Evolutionary conservation across 1,139 yeast species (phyloP).

Genomic region (Magnusiomyces tetraspermus): DNA sequence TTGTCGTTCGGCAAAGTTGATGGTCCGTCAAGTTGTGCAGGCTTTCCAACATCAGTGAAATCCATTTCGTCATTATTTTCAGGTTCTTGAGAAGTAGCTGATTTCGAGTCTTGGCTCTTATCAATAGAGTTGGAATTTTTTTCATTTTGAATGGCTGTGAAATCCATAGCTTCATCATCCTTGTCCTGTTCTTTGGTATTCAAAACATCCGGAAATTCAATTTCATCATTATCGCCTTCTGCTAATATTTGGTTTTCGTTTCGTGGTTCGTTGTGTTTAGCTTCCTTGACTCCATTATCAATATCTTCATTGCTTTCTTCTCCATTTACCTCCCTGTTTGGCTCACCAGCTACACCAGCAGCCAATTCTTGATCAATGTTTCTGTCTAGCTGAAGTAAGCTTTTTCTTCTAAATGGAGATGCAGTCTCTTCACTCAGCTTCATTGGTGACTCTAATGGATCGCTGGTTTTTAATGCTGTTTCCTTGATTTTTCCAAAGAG

Average conservation of each 20-base stretch:
- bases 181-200: background rate
- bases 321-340: background rate
- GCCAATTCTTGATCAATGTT: background rate
- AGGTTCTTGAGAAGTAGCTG: background rate
- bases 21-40: background rate
- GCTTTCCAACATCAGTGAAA: conserved; percentile 14
- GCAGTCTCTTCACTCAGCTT: background rate
- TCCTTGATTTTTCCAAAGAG: conserved; percentile 13
- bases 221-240: conserved; percentile 4
- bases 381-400: background rate
- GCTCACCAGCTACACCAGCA: background rate
- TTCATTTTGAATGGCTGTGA: conserved; percentile 3
- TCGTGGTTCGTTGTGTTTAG: background rate
- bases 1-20: background rate
- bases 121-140: background rate
- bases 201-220: conserved; percentile 6
- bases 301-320: too few relatives aligned
- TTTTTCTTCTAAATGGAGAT: conserved; percentile 1
- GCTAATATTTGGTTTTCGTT: background rate
- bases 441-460: background rate
- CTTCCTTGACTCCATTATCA: too few relatives aligned
- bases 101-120: background rate
- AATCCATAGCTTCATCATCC: conserved; percentile 7
- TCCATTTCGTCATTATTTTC: conserved; percentile 18
- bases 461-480: conserved; percentile 2